Base-by-base conservation (phyloP, 2,329 filamentous ascomycete genomes). In the Thelonectria blattea region DNA sequence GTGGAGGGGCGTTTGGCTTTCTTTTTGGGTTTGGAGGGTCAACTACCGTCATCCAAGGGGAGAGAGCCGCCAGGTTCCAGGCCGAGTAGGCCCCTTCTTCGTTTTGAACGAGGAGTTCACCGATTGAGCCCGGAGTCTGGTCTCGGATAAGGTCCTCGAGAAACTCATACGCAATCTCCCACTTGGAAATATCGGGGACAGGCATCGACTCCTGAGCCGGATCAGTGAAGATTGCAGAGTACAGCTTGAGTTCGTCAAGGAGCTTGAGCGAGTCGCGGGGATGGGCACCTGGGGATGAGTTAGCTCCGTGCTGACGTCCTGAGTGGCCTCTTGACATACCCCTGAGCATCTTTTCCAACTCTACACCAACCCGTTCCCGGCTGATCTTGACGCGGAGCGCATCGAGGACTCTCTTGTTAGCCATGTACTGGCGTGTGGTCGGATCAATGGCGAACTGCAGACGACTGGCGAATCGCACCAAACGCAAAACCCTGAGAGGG, bases 321-420 rank as follows among this genome's bases (percentile, higher is more conserved):
- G n/a, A 34, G 14, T 27, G 18, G 11, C 8, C 34, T 22, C 24
- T 41, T 14, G 5, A 18, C 27, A 9, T 60, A 85, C 91, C 90
- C 75, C 87, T 89, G 17, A 98, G 80, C 88, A 96, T 96, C 81
- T 98, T 98, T 72, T 94, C 91, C 3, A 97, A 71, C 73, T 99
- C 95, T 4, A 90, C 85, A 0, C 92, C 92, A 2, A 99, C 88
- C 58, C 95, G 84, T 75, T 99, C 95, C 56, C 93, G 87, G 71
- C 91, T 97, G 67, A 99, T 98, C 74, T 99, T 99, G 30, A 89
- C 76, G 51, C 85, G 87, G n/a, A 99, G 79, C 3, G 92, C 91
- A 11, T 88, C 81, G 60, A 93, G 84, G 50, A 99, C 95, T n/a
- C 85, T 83, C n/a, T 79, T 73, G 65, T 96, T 84, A 12, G 83